phyloP scores from a whole-genome alignment of 2,329 filamentous ascomycete genomes.

The Metarhizium brunneum region DNA sequence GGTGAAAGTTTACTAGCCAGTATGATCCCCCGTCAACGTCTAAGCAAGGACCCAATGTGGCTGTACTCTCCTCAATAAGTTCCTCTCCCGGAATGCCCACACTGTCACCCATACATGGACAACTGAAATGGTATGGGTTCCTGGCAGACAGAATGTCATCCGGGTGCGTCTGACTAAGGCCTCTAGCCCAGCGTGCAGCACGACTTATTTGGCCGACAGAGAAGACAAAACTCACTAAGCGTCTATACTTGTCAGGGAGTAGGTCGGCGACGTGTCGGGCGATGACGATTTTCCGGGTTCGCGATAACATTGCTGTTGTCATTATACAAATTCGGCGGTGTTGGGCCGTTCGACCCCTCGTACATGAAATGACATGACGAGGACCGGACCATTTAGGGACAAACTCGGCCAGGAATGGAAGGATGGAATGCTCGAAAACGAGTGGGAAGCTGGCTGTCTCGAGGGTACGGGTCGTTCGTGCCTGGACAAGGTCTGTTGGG shows the following conservation, averaged over 20 bases:
- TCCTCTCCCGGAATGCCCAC: constrained; percentile 26
- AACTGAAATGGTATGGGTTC: constrained; percentile 30
- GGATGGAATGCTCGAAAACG: constrained; percentile 32
- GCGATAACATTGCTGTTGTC: constrained; percentile 24
- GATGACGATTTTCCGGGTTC: constrained; percentile 28
- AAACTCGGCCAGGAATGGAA: constrained; percentile 33
- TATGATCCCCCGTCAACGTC: constrained; percentile 26
- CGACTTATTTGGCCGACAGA: constrained; percentile 27
- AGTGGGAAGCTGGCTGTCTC: constrained; percentile 29
- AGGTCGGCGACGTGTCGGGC: constrained; percentile 31
- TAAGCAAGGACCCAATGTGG: constrained; percentile 32
- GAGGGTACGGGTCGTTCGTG: constrained; percentile 11
- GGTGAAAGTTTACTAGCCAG: constrained; percentile 36
- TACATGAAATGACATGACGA: constrained; percentile 29
- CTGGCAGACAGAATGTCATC: constrained; percentile 31
- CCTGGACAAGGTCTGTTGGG: constrained; percentile 16
- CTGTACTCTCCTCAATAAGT: neutral
- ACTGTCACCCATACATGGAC: constrained; percentile 22
- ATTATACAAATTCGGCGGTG: constrained; percentile 31
- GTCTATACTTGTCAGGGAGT: constrained; percentile 23
- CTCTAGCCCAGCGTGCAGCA: constrained; percentile 29
- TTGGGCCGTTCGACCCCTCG: constrained; percentile 24
- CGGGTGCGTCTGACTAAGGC: constrained; percentile 24
- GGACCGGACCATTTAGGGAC: constrained; percentile 32
- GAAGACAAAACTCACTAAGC: constrained; percentile 26